phyloP scores from a whole-genome alignment of 164 flowering plant genomes.

The Vitis amurensis region DNA sequence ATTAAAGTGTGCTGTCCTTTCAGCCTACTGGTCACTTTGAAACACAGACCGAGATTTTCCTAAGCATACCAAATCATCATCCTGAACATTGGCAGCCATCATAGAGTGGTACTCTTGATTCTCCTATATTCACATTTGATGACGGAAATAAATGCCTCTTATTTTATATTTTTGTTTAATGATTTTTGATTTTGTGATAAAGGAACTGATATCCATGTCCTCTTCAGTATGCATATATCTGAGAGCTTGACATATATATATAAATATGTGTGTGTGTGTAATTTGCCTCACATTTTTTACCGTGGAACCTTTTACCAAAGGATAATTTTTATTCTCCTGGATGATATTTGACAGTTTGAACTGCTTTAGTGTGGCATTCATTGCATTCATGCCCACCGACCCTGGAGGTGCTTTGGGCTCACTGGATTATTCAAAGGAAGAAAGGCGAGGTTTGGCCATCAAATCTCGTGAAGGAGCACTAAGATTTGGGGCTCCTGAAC shows the following conservation, averaged over 20 bases:
- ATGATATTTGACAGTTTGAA: conserved; percentile 61
- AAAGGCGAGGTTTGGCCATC: conserved; percentile 76
- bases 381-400: conserved; percentile 97
- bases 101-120: conserved; percentile 74
- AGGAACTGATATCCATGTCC: no score
- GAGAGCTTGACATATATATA: no score
- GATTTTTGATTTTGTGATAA: neutral
- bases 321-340: no score
- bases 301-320: no score
- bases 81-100: conserved; percentile 99
- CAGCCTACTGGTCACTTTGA: conserved; percentile 99
- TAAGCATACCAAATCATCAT: conserved; percentile 94
- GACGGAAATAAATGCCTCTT: no score
- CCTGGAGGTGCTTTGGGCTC: conserved; percentile 97
- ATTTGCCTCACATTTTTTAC: no score
- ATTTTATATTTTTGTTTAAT: neutral
- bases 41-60: conserved; percentile 93
- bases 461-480: conserved; percentile 92
- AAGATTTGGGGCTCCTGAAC: conserved; percentile 73
- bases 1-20: conserved; percentile 10
- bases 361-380: conserved; percentile 87
- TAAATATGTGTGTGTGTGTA: no score
- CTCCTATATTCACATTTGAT: no score
- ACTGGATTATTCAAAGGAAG: conserved; percentile 83
- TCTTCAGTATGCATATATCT: no score